Evolutionary conservation across 2,329 filamentous ascomycete genomes (phyloP), one percentile per base, ranked within the genome.

Genomic region (Diplocarpon mali): DNA sequence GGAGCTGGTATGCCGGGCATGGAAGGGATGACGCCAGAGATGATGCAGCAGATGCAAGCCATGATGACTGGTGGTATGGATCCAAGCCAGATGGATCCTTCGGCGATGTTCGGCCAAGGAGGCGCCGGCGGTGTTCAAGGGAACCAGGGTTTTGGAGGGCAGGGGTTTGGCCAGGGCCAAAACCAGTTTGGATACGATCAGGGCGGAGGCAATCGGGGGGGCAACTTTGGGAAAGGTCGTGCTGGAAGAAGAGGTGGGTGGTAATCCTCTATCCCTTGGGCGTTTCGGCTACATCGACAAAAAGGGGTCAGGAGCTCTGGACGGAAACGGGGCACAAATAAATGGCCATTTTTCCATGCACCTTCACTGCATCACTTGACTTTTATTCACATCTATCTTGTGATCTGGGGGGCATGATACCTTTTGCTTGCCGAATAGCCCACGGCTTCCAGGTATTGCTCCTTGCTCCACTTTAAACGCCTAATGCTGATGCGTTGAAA

Each of bases 1-100:
- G 60, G 54, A 14, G 56, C 60, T 12, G 30, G 30, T 10, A 32
- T 32, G 30, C 56, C 70, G 0, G 72, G 72, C 3, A 76, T 78
- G 72, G 76, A 80, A 17, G 75, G 73, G n/a, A 76, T 80, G 62
- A 65, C 75, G 2, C 72, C 76, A 0, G 78, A 81, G 58, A 80
- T 82, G 74, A 77, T 81, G 59, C 68, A 69, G 37, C 78, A 81
- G 73, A 78, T 82, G 75, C 77, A 81, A 61, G 76, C 81, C 61
- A 80, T 82, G 76, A 80, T 81, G 72, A 69, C 72, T 0, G 68
- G 69, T 1, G 78, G 77, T 16, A 76, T 81, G 67, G 78, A 82
- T 51, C 76, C 76, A 34, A 76, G 69, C 49, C 77, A 81, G 63
- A 80, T 82, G 75, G 78, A 82, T 49, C 72, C 75, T 66, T 68